Evolutionary conservation across 345 rosid species (phyloP).

Genomic region (Salix exigua): DNA sequence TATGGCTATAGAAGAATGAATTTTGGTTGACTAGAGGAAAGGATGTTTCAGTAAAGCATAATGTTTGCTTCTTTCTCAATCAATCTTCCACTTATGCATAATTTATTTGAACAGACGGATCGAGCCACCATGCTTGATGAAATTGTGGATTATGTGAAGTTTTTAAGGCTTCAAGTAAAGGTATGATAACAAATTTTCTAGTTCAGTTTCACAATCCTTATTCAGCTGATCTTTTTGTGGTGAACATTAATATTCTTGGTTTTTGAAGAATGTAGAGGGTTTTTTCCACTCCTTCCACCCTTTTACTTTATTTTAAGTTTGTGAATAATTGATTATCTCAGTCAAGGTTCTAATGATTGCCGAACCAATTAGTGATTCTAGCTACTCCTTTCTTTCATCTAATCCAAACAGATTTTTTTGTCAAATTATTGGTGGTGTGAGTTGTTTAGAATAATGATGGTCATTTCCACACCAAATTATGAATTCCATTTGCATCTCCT

Average conservation of each 20-base stretch:
- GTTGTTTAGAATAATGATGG: slow-evolving; percentile 6
- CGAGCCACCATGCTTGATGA: slow-evolving; percentile 99
- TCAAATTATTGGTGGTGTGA: neutral
- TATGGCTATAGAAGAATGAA: neutral
- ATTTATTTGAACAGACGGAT: slow-evolving; percentile 61
- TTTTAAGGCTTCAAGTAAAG: slow-evolving; percentile 98
- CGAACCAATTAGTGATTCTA: slow-evolving; percentile 1
- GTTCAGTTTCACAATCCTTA: neutral
- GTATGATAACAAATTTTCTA: slow-evolving; percentile 25
- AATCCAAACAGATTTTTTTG: slow-evolving; percentile 2
- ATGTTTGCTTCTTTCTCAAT: neutral
- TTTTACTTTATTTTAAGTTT: neutral
- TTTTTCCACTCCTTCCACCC: neutral
- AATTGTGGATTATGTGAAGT: slow-evolving; percentile 97
- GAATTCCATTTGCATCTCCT: neutral
- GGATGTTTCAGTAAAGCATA: neutral
- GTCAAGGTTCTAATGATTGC: slow-evolving; percentile 3
- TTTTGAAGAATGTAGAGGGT: neutral
- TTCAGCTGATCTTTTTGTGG: neutral
- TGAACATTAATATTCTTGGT: neutral
- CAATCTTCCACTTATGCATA: neutral
- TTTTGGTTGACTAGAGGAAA: neutral
- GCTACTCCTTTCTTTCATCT: slow-evolving; percentile 1
- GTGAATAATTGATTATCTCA: neutral
- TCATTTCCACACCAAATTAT: slow-evolving; percentile 1